Base-by-base conservation (phyloP, 1,284 basidiomycete species). In the Puccinia triticina region DNA sequence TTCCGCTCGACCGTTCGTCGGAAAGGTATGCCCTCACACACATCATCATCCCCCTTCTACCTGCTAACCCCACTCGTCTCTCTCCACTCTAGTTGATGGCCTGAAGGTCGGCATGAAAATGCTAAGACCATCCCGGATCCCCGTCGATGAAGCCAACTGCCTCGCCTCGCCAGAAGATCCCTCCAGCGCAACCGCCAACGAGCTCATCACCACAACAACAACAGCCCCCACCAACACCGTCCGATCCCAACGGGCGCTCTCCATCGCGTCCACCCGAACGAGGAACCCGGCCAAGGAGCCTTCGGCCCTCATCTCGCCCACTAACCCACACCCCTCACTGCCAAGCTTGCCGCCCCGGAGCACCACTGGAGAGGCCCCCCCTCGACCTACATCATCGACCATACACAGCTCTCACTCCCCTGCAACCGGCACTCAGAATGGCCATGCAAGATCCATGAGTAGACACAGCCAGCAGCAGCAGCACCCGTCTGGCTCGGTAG, bases 1-100 rank as follows among this genome's bases (percentile, higher is more conserved):
- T 48, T 77, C 34, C 46, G 76, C 29, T 77, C 74, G 8, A 77
- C 40, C 37, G 46, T 77, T 48, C 57, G 76, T 26, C 59, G 59
- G 46, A 77, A 77, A 53, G 76, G 76, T 77, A 29, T 1, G 57
- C 26, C 40, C 1, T 43, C 21, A 32, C 18, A 7, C 0, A 48
- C 40, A 2, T 48, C 23, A 43, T 67, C 29, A 53, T 11, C 61
- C 26, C 11, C 16, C 23, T 61, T 26, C 21, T 10, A 66, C 11
- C 50, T 46, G 18, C 18, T 5, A 10, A 18, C 16, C 7, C 29
- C 4, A 43, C 4, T 12, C 7, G 40, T 43, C 40, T 43, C 40
- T 43, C 18, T 71, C 2, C 53, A 26, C 40, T 67, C 21, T 50
- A 75, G 73, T 75, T 26, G 53, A 75, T 40, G 53, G 50, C 18